phyloP scores from a whole-genome alignment of 1,284 basidiomycete genomes.

The Melampsora americana region DNA sequence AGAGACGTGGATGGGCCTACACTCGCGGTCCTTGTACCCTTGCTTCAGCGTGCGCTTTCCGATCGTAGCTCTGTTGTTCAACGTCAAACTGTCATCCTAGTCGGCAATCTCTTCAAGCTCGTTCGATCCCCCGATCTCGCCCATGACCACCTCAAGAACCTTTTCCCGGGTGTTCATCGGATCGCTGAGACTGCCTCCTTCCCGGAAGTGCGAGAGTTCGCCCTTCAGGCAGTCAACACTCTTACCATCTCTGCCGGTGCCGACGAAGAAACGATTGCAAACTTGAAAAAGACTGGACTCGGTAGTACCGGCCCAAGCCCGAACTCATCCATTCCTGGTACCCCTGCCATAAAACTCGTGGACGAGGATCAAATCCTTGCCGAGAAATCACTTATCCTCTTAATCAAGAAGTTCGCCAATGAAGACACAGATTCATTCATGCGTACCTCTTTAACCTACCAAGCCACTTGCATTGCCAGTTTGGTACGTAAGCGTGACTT shows the following conservation, averaged over 20 bases:
- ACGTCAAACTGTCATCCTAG: slow-evolving; percentile 82
- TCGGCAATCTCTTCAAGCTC: slow-evolving; percentile 96
- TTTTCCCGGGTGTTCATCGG: slow-evolving; percentile 86
- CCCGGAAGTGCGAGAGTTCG: slow-evolving; percentile 93
- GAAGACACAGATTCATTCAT: slow-evolving; percentile 53
- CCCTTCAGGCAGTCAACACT: slow-evolving; percentile 57
- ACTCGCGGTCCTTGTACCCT: slow-evolving; percentile 89
- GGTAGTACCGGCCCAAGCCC: slow-evolving; percentile 52
- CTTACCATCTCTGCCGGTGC: slow-evolving; percentile 48
- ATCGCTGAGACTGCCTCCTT: slow-evolving; percentile 89
- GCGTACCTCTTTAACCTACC: slow-evolving; percentile 63
- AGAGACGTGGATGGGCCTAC: slow-evolving; percentile 95
- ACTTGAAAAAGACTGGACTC: slow-evolving; percentile 46
- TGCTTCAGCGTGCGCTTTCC: slow-evolving; percentile 85
- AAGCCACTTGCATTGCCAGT: slow-evolving; percentile 71
- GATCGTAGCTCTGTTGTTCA: slow-evolving; percentile 77
- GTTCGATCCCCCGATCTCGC: slow-evolving; percentile 89
- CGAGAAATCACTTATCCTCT: slow-evolving; percentile 61
- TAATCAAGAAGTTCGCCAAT: slow-evolving; percentile 51
- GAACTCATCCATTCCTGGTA: slow-evolving; percentile 63
- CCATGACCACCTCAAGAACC: slow-evolving; percentile 78
- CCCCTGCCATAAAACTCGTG: slow-evolving; percentile 40
- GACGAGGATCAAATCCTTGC: slow-evolving; percentile 49
- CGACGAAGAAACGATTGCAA: slow-evolving; percentile 48
- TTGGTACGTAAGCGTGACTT: slow-evolving; percentile 70